Evolutionary conservation across 306 rosid genomes (phyloP), one percentile per base, ranked within the genome.

Genomic region (Sophora flavescens): DNA sequence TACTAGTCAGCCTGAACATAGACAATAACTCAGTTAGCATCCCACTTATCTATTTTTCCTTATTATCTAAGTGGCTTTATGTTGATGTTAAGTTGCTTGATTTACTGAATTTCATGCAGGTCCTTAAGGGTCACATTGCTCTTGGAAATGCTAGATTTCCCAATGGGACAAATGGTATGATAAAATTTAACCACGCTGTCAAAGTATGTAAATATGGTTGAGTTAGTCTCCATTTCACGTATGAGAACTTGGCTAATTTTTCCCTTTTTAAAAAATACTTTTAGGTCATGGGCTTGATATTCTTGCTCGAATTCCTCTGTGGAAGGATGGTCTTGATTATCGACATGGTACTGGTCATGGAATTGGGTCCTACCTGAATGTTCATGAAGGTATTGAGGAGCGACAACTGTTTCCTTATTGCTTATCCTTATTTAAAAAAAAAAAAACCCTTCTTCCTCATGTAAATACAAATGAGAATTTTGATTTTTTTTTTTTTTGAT

Each of bases 261-360:
- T 5, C 50, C 38, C 26, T 11, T 22, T 17, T 17, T 14, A 0
- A 2, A 1, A 26, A 75, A 76, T 73, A 39, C 68, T 32, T 82
- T 52, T 76, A 92, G 99, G 99, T 48, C 89, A 92, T 44, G 59
- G 86, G 32, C 91, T 96, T 52, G 99, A 96, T 86, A 87, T 92
- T 84, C 97, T 96, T 86, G 93, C 99, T 74, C 93, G 99, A 86
- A 68, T 92, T 71, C 97, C 98, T 51, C 72, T 96, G 82, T 96
- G 99, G 99, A 92, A 89, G 77, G 48, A 88, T 79, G 98, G 99
- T 84, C 97, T 96, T 71, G 99, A 96, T 89, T 96, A 91, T 82
- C 96, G 96, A 72, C 99, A 92, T 82, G 99, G 99, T 74, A 96
- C 99, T 77, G 99, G 99, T 67, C 99, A 96, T 86, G 99, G 99